A percentile compares a stretch with the other conserved stretches of the same genome.
phyloP scores from a whole-genome alignment of 805 yeast species.

The Teunomyces stri region DNA sequence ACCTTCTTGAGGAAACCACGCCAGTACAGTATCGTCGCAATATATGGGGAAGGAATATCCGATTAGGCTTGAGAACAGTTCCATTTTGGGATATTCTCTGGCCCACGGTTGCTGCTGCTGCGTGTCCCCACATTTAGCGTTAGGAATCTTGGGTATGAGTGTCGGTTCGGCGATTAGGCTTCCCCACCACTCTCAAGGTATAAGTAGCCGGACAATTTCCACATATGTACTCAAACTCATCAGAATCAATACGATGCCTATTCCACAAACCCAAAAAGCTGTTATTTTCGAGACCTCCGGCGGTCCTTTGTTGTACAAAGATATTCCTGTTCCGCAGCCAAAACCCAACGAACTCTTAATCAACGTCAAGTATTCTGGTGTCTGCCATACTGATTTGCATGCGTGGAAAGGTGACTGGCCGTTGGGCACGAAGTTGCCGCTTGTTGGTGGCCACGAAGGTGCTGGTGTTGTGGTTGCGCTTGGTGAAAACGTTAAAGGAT shows the following conservation, averaged over 20 bases:
- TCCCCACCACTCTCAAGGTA: background rate
- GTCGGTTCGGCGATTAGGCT: background rate
- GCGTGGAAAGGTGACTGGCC: conserved; percentile 97
- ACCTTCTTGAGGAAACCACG: too few species aligned
- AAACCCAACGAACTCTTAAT: conserved; percentile 74
- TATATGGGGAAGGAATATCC: background rate
- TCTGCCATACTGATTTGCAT: conserved; percentile 91
- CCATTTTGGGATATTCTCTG: background rate
- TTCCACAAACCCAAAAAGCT: conserved; percentile 72
- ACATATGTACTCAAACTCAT: background rate
- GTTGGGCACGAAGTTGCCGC: conserved; percentile 65
- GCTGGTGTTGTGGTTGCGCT: conserved; percentile 81
- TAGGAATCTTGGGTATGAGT: background rate
- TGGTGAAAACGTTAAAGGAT: conserved; percentile 66
- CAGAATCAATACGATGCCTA: conserved; percentile 8
- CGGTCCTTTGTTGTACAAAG: conserved; percentile 60
- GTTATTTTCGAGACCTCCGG: conserved; percentile 64
- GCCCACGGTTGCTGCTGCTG: too few species aligned
- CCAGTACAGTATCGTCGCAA: too few species aligned
- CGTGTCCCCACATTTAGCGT: background rate
- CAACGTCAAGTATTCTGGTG: conserved; percentile 85
- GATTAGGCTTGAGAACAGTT: background rate
- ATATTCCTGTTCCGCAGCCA: conserved; percentile 79
- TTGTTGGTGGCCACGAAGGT: conserved; percentile 90
- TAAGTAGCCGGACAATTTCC: background rate